Evolutionary conservation across 495 filamentous ascomycete species (phyloP).

Genomic region (Saxispiralis lemnorum): DNA sequence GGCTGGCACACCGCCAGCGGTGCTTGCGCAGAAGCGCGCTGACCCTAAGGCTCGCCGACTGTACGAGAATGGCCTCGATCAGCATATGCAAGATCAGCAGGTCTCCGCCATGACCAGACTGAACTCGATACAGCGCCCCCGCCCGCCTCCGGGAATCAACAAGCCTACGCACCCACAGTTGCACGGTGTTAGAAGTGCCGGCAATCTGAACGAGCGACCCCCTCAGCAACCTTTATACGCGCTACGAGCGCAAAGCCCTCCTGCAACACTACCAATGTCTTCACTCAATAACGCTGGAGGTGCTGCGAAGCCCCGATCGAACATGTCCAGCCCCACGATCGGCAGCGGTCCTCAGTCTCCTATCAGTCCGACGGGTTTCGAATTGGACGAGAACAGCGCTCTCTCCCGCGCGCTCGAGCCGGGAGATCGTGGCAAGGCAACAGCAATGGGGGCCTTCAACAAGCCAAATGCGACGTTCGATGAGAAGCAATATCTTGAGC

Average conservation of each 20-base stretch:
- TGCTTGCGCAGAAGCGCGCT: constrained; percentile 27
- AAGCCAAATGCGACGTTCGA: constrained; percentile 60
- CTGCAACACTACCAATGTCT: constrained; percentile 11
- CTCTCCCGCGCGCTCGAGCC: constrained; percentile 45
- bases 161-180: constrained; percentile 11
- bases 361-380: constrained; percentile 57
- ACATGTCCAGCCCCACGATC: constrained; percentile 19
- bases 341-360: constrained; percentile 35
- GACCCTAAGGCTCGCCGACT: constrained; percentile 54
- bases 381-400: constrained; percentile 42
- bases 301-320: constrained; percentile 10
- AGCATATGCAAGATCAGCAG: constrained; percentile 67
- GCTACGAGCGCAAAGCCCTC: constrained; percentile 35
- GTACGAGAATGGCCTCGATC: constrained; percentile 70
- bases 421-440: constrained; percentile 68
- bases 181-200: constrained; percentile 35
- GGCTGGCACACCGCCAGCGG: constrained; percentile 10
- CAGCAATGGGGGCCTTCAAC: constrained; percentile 68
- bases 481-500: constrained; percentile 67
- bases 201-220: constrained; percentile 38
- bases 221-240: constrained; percentile 31
- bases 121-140: constrained; percentile 49
- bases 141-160: constrained; percentile 10
- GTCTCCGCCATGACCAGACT: constrained; percentile 56
- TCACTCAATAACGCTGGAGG: no score